These are phyloP conservation scores for Wickerhamiella slavikovae DNA, from an alignment of 805 yeast species.

Conservation along the genomic window DNA sequence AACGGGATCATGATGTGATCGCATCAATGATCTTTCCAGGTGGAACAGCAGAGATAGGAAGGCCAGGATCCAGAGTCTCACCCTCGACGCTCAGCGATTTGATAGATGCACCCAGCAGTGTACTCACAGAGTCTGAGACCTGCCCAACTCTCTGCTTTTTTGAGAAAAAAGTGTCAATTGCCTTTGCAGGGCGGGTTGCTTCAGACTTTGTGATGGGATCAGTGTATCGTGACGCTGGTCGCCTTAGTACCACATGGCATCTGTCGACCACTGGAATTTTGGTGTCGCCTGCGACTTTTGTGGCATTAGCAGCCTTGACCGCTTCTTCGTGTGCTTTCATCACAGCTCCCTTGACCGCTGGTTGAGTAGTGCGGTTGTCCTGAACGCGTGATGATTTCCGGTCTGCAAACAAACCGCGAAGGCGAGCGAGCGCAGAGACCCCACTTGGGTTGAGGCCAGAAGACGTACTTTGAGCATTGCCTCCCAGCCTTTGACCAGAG, in stretches of 20 bases:
- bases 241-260: slow-evolving; percentile 14
- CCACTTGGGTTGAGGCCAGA: no score
- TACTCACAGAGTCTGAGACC: slow-evolving; percentile 12
- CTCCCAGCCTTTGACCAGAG: no score
- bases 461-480: no score
- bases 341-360: not conserved
- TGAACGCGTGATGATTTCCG: no score
- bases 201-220: slow-evolving; percentile 9
- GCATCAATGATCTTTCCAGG: no score
- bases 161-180: slow-evolving; percentile 11
- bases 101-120: slow-evolving; percentile 8
- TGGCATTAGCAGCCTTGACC: slow-evolving; percentile 19
- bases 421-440: no score
- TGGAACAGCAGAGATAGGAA: no score
- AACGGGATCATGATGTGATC: no score
- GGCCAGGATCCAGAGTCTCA: not conserved
- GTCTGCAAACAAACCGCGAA: no score
- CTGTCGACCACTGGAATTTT: slow-evolving; percentile 16
- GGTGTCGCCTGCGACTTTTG: slow-evolving; percentile 19
- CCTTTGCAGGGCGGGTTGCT: slow-evolving; percentile 10
- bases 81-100: not conserved
- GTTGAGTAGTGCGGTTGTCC: no score
- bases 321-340: not conserved
- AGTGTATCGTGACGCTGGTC: slow-evolving; percentile 8
- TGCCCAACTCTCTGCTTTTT: slow-evolving; percentile 10